Evolutionary conservation across 2,329 filamentous ascomycete species (phyloP).

Genomic region (Tolypocladium tropicale): DNA sequence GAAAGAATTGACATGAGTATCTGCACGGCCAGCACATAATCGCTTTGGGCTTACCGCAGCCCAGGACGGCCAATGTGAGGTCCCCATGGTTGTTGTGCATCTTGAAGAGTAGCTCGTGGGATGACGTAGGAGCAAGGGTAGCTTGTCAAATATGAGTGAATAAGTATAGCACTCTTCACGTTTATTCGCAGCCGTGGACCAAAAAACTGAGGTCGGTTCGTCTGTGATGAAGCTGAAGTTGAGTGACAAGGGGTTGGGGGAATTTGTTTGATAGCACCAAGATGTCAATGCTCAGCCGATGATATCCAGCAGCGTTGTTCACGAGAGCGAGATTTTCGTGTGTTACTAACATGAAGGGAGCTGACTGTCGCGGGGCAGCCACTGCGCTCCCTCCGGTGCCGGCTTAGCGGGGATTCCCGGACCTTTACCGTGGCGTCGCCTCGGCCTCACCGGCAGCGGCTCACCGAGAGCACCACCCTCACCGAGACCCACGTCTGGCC

Average conservation of each 20-base stretch:
- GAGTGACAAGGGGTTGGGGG: background rate
- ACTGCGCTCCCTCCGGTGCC: background rate
- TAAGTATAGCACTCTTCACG: too few species aligned
- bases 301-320: background rate
- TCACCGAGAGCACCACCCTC: conserved; percentile 6
- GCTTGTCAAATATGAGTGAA: background rate
- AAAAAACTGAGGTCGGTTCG: background rate
- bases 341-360: background rate
- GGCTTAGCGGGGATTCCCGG: conserved; percentile 1
- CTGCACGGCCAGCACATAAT: background rate
- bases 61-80: conserved; percentile 69
- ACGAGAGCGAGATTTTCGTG: background rate
- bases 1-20: background rate
- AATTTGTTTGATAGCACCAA: background rate
- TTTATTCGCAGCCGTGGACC: background rate
- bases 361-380: background rate
- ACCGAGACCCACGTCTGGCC: background rate
- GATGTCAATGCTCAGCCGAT: background rate
- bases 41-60: conserved; percentile 54
- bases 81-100: conserved; percentile 28
- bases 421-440: conserved; percentile 1
- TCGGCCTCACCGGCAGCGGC: background rate
- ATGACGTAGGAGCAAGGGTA: conserved; percentile 2
- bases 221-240: background rate
- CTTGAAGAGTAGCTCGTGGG: conserved; percentile 18